Percentiles rank a stretch among this genome's conserved stretches.
Evolutionary conservation across 225 moss, liverwort and hornwort genomes (phyloP).

Genomic region (Antitrichia curtipendula): DNA sequence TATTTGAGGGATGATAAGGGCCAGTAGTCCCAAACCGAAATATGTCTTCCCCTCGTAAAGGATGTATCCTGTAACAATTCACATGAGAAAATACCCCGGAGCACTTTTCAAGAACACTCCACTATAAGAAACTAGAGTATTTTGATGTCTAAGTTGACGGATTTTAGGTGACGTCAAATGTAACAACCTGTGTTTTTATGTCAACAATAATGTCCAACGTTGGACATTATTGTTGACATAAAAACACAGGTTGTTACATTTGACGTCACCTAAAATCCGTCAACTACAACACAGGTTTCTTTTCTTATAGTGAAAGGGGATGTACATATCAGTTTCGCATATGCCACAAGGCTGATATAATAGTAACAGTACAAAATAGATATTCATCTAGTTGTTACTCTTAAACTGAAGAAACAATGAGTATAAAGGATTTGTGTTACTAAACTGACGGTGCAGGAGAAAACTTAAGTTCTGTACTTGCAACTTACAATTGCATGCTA

Average conservation of each 20-base stretch:
- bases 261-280: too few species aligned
- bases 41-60: slow-evolving; percentile 64
- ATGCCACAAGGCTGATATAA: background rate
- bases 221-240: too few species aligned
- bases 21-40: slow-evolving; percentile 66
- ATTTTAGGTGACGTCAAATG: too few species aligned
- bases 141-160: too few species aligned
- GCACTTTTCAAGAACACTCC: background rate
- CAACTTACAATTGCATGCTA: background rate
- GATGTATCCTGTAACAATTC: slow-evolving; percentile 55
- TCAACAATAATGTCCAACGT: too few species aligned
- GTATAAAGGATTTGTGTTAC: background rate
- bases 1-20: slow-evolving; percentile 83
- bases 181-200: too few species aligned
- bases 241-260: too few species aligned
- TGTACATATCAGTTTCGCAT: background rate
- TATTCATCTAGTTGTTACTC: background rate
- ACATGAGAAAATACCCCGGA: background rate
- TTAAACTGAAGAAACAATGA: background rate
- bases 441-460: background rate
- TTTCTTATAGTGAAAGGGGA: too few species aligned
- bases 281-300: too few species aligned
- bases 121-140: too few species aligned
- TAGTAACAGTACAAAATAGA: background rate
- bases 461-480: background rate